Base-by-base conservation (phyloP, 768 basidiomycete genomes). In the Artomyces pyxidatus region DNA sequence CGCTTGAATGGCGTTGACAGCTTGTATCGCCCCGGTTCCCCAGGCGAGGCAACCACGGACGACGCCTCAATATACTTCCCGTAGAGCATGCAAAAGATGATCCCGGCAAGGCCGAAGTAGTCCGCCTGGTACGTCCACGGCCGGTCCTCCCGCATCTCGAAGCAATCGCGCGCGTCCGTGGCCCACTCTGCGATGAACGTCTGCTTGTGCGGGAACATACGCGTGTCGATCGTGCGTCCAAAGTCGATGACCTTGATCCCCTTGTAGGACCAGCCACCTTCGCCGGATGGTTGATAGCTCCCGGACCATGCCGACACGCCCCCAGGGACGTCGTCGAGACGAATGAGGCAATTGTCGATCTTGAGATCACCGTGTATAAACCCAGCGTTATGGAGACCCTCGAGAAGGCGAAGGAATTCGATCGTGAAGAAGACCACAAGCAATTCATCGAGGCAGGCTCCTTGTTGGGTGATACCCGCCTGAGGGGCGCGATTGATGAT, bases 301-400 rank as follows among this genome's bases (percentile, higher is more conserved):
- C 77, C 68, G 1, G 81, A 76, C 84, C 94, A 91, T 1, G 78
- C 73, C 0, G 82, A 71, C 1, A 75, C 65, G 1, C 82, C 81
- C 3, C 82, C 83, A 1, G 84, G 83, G 4, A 87, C 81, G 45
- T 89, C 86, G 54, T 91, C 86, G 39, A 99, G 75, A 4, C 96
- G 82, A 8, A 98, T 72, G n/a, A 99, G 76, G 63, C 94, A 96
- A 68, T 99, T 99, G 69, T 99, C 96, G 64, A 98, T 96, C 72
- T 99, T 99, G 54, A 99, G 76, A 68, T 99, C 96, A 27, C 96
- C 95, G 60, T 99, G 96, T 57, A 99, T 88, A 69, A 98, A 89
- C 10, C 91, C 89, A 0, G 75, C 70, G 14, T 61, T 49, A 63
- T 98, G 96, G 63, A 97, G 77, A 16, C 75, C 82, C 61, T 94